phyloP scores from a whole-genome alignment of 2,329 filamentous ascomycete genomes.

The Curvularia verruculosa region DNA sequence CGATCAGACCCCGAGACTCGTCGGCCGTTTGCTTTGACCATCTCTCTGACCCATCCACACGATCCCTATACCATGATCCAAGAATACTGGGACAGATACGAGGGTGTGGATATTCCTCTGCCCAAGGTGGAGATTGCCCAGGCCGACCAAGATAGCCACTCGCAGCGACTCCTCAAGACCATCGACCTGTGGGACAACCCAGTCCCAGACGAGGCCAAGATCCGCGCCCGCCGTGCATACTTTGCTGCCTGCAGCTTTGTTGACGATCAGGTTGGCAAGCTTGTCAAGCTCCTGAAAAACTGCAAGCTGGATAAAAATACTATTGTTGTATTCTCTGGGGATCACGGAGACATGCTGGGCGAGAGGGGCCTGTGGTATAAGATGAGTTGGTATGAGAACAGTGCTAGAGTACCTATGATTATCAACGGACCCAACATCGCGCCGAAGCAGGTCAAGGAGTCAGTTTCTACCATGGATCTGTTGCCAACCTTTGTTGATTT shows the following conservation, averaged over 20 bases:
- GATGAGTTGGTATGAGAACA: slow-evolving; percentile 96
- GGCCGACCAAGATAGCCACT: slow-evolving; percentile 84
- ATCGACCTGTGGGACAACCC: slow-evolving; percentile 85
- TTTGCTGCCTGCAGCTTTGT: slow-evolving; percentile 94
- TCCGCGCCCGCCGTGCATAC: slow-evolving; percentile 83
- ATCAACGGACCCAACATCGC: slow-evolving; percentile 79
- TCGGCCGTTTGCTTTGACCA: slow-evolving; percentile 83
- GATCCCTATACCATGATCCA: slow-evolving; percentile 94
- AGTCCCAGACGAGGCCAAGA: slow-evolving; percentile 84
- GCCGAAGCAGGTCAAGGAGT: slow-evolving; percentile 77
- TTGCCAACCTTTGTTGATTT: slow-evolving; percentile 87
- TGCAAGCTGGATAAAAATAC: slow-evolving; percentile 84
- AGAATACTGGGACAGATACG: slow-evolving; percentile 92
- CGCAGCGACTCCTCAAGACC: slow-evolving; percentile 82
- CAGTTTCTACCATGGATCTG: slow-evolving; percentile 89
- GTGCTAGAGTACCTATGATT: slow-evolving; percentile 85
- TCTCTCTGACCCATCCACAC: slow-evolving; percentile 92
- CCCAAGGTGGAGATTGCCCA: slow-evolving; percentile 79
- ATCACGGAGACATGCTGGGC: slow-evolving; percentile 95
- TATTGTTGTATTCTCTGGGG: slow-evolving; percentile 88
- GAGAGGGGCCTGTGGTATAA: slow-evolving; percentile 95
- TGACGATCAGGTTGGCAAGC: slow-evolving; percentile 86
- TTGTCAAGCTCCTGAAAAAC: slow-evolving; percentile 77
- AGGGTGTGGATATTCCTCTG: slow-evolving; percentile 83
- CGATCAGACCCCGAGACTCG: slow-evolving; percentile 72